These are phyloP conservation scores for Penicillium subrubescens DNA, from an alignment of 495 filamentous ascomycete genomes.

Conservation along the genomic window DNA sequence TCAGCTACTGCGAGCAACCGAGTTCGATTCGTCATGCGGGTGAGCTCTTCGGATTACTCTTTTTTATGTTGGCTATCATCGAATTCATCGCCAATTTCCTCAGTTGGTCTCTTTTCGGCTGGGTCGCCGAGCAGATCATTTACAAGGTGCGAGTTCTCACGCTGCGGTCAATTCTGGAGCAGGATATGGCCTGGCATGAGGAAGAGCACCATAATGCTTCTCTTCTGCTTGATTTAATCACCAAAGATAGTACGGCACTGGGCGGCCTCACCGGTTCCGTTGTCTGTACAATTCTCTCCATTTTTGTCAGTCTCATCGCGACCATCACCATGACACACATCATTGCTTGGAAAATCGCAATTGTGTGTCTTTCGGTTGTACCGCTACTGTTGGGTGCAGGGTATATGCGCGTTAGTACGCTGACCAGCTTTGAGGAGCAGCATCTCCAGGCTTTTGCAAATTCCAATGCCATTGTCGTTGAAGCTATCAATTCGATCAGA, in stretches of 20 bases:
- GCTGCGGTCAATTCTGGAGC: conserved; percentile 50
- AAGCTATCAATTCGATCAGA: conserved; percentile 53
- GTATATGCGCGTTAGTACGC: conserved; percentile 52
- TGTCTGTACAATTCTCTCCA: conserved; percentile 47
- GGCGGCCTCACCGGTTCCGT: conserved; percentile 47
- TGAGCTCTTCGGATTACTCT: conserved; percentile 50
- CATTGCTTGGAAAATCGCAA: conserved; percentile 42
- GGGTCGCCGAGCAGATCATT: conserved; percentile 51
- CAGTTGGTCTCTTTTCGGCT: conserved; percentile 50
- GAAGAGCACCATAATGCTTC: conserved; percentile 44
- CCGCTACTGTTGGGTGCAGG: conserved; percentile 43
- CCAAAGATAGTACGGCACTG: conserved; percentile 47
- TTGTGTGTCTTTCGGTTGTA: conserved; percentile 40
- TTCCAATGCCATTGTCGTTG: conserved; percentile 49
- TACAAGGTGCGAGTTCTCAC: conserved; percentile 48
- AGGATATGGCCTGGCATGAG: conserved; percentile 54
- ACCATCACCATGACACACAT: conserved; percentile 41
- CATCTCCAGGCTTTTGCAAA: conserved; percentile 55
- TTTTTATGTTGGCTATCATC: conserved; percentile 52
- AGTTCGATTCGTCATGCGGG: conserved; percentile 28
- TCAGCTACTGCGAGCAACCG: conserved; percentile 40
- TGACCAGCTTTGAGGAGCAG: conserved; percentile 56
- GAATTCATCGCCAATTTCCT: conserved; percentile 52
- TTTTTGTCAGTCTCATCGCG: conserved; percentile 38
- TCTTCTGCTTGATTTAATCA: conserved; percentile 47